These are phyloP conservation scores for Suillus luteus DNA, from an alignment of 768 basidiomycete genomes.

Conservation along the genomic window DNA sequence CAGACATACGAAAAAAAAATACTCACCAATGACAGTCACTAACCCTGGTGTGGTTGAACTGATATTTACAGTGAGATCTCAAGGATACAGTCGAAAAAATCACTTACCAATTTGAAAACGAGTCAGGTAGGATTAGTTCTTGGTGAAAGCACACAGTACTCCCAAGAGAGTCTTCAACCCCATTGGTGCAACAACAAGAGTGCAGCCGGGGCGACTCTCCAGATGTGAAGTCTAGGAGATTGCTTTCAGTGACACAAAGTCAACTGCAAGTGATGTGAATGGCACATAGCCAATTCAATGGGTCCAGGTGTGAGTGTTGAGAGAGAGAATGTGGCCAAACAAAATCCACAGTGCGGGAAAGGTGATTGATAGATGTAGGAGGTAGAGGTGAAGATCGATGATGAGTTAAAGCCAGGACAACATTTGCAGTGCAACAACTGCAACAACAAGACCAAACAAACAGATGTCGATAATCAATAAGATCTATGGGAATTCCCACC, in stretches of 20 bases:
- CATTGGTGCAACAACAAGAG: neutral
- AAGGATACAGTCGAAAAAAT: neutral
- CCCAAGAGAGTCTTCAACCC: conserved; percentile 4
- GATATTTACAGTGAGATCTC: no score
- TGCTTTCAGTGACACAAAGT: conserved; percentile 2
- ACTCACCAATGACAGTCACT: no score
- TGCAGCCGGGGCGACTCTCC: conserved; percentile 1
- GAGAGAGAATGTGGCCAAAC: neutral
- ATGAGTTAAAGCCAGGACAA: no score
- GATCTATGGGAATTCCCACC: neutral
- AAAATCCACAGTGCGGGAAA: no score
- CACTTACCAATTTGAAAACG: neutral
- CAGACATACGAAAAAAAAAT: no score
- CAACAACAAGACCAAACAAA: no score
- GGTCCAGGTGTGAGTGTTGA: no score
- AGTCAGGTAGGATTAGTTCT: neutral
- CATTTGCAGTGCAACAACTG: no score
- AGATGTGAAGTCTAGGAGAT: conserved; percentile 6
- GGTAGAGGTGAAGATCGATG: neutral
- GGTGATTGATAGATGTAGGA: no score
- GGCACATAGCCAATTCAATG: neutral
- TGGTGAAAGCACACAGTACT: neutral
- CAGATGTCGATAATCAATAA: no score
- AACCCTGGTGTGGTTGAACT: no score
- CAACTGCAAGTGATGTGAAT: neutral